phyloP scores from a whole-genome alignment of 1,139 yeast species.

The Yamadazyma dendronema region DNA sequence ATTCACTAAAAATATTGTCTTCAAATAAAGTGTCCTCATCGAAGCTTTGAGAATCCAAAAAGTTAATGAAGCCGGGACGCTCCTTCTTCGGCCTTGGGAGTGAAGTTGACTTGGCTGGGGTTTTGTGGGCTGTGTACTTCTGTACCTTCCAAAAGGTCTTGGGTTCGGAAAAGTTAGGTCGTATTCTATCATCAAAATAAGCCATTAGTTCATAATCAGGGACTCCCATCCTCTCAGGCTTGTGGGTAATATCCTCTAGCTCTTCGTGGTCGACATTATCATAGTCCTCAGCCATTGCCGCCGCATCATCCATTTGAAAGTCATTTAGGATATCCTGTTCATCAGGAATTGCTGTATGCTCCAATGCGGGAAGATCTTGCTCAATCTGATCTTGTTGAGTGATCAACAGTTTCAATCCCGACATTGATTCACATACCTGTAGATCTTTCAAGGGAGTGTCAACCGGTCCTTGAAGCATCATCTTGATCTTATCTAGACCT shows the following conservation, averaged over 20 bases:
- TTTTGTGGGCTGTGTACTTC: background rate
- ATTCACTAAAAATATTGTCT: constrained; percentile 51
- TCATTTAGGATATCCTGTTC: too few species aligned
- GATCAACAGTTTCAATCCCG: constrained; percentile 52
- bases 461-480: constrained; percentile 16
- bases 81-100: background rate
- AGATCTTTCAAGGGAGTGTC: constrained; percentile 12
- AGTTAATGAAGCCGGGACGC: constrained; percentile 2
- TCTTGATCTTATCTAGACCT: background rate
- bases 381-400: constrained; percentile 48
- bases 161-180: constrained; percentile 9
- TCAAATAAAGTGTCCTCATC: constrained; percentile 27
- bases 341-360: too few species aligned
- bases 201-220: constrained; percentile 68
- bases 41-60: constrained; percentile 14
- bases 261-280: background rate
- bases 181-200: constrained; percentile 70
- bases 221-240: constrained; percentile 22
- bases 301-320: background rate
- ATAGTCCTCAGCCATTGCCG: background rate
- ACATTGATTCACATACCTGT: constrained; percentile 59
- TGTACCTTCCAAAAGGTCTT: background rate
- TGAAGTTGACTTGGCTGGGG: background rate
- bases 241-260: constrained; percentile 15
- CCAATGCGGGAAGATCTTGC: constrained; percentile 1